Conservation (phyloP, 257 asterid genomes). For the Nicotiana benthamiana region DNA sequence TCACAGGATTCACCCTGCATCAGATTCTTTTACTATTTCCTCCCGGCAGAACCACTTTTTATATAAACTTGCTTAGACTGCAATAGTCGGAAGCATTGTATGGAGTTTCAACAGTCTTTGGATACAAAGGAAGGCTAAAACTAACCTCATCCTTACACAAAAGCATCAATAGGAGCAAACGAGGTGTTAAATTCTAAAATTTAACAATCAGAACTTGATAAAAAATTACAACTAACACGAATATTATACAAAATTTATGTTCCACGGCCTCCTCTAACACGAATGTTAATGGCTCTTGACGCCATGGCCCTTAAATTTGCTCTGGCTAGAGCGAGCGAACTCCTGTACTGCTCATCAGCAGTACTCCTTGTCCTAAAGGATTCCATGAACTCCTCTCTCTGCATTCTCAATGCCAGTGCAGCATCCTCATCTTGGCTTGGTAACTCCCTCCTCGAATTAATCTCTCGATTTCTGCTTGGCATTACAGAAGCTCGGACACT, state of each 20-base stretch:
- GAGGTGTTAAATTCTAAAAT: neutral
- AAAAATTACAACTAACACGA: neutral
- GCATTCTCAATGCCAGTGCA: slow-evolving; percentile 86
- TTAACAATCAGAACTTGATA: neutral
- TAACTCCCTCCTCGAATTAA: slow-evolving; percentile 24
- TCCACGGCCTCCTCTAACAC: slow-evolving; percentile 21
- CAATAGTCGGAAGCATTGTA: no score
- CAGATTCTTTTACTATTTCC: neutral
- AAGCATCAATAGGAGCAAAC: neutral
- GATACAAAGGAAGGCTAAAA: no score
- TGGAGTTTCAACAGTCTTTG: no score
- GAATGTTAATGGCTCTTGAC: slow-evolving; percentile 42
- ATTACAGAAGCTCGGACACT: slow-evolving; percentile 19
- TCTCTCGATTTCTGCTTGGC: slow-evolving; percentile 14
- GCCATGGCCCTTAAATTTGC: slow-evolving; percentile 93
- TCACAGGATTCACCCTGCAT: neutral
- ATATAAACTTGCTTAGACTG: neutral
- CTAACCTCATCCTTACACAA: neutral
- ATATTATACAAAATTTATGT: neutral
- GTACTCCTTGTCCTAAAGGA: slow-evolving; percentile 22
- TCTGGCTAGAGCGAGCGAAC: slow-evolving; percentile 49
- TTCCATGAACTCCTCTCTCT: slow-evolving; percentile 82
- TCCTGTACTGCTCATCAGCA: slow-evolving; percentile 14
- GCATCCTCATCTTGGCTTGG: slow-evolving; percentile 80
- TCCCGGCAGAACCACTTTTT: neutral